Evolutionary conservation across 108 stramenopile species (phyloP).

Genomic region (Pelagomonas calceolata): DNA sequence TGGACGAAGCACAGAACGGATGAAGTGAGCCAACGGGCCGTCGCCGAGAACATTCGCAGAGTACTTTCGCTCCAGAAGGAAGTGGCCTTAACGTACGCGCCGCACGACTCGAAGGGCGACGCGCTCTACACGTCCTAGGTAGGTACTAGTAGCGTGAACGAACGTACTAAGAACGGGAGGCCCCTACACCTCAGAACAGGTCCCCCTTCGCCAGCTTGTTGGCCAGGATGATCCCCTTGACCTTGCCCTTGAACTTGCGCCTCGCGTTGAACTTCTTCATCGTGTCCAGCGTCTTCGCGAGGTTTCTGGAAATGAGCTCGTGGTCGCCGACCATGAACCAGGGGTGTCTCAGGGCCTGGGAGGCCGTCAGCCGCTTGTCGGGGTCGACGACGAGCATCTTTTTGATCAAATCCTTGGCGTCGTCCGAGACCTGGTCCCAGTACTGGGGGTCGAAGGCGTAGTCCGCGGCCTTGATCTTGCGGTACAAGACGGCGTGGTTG

Average conservation of each 20-base stretch:
- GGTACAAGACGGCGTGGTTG: constrained; percentile 39
- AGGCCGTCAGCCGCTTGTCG: constrained; percentile 46
- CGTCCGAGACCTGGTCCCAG: constrained; percentile 41
- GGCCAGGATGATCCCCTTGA: constrained; percentile 40
- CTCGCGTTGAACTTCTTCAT: constrained; percentile 61
- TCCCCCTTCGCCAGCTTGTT: constrained; percentile 22
- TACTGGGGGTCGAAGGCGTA: constrained; percentile 45
- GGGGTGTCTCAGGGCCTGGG: constrained; percentile 58
- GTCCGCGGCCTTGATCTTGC: constrained; percentile 25
- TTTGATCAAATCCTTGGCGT: constrained; percentile 46
- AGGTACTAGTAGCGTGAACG: too few species aligned
- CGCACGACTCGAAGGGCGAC: too few species aligned
- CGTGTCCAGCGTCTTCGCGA: constrained; percentile 43
- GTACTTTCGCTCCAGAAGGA: too few species aligned
- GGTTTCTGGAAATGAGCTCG: constrained; percentile 43
- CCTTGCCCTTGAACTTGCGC: constrained; percentile 52
- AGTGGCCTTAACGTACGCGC: too few species aligned
- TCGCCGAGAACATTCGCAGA: too few species aligned
- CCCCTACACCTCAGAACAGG: too few species aligned
- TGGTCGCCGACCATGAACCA: constrained; percentile 51
- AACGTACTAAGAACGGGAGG: too few species aligned
- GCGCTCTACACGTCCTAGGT: too few species aligned
- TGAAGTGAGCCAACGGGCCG: too few species aligned
- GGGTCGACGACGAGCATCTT: constrained; percentile 48
- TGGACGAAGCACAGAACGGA: too few species aligned